phyloP scores from a whole-genome alignment of 345 rosid species.

The Arabidopsis suecica region DNA sequence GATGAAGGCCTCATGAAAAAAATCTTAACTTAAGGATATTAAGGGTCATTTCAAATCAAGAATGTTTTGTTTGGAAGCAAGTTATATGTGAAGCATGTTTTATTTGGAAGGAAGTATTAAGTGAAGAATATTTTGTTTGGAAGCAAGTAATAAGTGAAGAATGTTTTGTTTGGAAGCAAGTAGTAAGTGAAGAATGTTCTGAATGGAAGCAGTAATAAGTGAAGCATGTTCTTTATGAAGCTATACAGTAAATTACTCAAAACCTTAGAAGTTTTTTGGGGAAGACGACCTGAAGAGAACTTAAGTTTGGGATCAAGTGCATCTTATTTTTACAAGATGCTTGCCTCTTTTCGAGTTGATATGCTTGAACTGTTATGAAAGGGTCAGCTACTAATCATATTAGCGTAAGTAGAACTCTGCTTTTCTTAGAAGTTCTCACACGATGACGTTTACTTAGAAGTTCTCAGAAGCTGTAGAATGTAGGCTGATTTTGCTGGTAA shows the following conservation, averaged over 20 bases:
- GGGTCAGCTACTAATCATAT: constrained; percentile 67
- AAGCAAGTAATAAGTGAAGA: constrained; percentile 26
- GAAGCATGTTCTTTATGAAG: constrained; percentile 61
- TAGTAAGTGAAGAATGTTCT: constrained; percentile 57
- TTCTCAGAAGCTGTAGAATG: constrained; percentile 46
- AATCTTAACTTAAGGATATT: constrained; percentile 63
- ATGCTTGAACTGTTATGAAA: constrained; percentile 68
- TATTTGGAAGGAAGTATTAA: constrained; percentile 18
- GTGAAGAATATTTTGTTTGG: constrained; percentile 56
- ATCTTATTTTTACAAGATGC: constrained; percentile 77
- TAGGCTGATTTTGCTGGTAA: constrained; percentile 43
- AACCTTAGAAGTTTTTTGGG: constrained; percentile 74
- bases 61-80: constrained; percentile 28
- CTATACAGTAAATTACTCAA: constrained; percentile 60
- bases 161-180: constrained; percentile 36
- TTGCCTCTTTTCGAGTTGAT: constrained; percentile 81
- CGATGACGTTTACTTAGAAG: constrained; percentile 51
- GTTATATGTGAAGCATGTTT: constrained; percentile 56
- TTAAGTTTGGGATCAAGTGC: constrained; percentile 72
- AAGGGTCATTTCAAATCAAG: constrained; percentile 56
- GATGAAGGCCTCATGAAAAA: constrained; percentile 68
- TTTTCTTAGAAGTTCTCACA: constrained; percentile 50
- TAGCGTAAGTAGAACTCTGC: constrained; percentile 53
- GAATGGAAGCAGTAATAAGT: constrained; percentile 18
- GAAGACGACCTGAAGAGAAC: constrained; percentile 59